Evolutionary conservation across 768 basidiomycete genomes (phyloP).

Genomic region (Candolleomyces aberdarensis): DNA sequence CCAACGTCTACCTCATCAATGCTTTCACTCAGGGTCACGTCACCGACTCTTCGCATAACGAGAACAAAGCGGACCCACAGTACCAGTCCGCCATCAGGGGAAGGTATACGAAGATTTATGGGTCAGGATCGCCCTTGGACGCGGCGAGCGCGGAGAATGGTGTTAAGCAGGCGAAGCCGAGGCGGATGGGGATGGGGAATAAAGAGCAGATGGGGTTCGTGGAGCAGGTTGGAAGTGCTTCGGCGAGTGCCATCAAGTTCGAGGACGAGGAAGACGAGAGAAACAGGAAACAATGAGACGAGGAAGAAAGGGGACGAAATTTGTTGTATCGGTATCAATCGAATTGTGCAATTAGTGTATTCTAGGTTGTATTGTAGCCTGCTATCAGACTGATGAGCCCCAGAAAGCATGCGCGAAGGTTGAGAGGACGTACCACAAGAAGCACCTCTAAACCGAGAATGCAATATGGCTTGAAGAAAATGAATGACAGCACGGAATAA

Average conservation of each 20-base stretch:
- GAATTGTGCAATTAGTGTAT: too few relatives aligned
- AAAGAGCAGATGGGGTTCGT: slow-evolving; percentile 21
- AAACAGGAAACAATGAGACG: too few relatives aligned
- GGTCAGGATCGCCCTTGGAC: slow-evolving; percentile 13
- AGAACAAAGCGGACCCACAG: slow-evolving; percentile 15
- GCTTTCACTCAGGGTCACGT: slow-evolving; percentile 16
- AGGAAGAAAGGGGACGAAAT: too few relatives aligned
- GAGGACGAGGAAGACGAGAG: slow-evolving; percentile 1
- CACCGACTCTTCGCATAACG: slow-evolving; percentile 11
- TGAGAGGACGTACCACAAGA: too few relatives aligned
- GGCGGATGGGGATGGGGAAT: slow-evolving; percentile 16
- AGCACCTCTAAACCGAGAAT: too few relatives aligned
- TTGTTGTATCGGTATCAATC: too few relatives aligned
- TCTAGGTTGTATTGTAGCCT: too few relatives aligned
- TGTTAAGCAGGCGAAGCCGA: slow-evolving; percentile 6
- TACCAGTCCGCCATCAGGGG: slow-evolving; percentile 15
- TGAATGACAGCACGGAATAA: too few relatives aligned
- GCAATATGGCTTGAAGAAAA: too few relatives aligned
- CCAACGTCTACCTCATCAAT: slow-evolving; percentile 7
- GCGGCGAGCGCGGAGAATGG: slow-evolving; percentile 13
- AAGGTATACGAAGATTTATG: slow-evolving; percentile 7
- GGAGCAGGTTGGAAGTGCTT: slow-evolving; percentile 22
- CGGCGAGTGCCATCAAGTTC: slow-evolving; percentile 15
- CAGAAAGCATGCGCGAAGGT: too few relatives aligned
- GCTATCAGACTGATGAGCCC: too few relatives aligned